Evolutionary conservation across 78 protist species (phyloP).

Genomic region (Isochrysis galbana): DNA sequence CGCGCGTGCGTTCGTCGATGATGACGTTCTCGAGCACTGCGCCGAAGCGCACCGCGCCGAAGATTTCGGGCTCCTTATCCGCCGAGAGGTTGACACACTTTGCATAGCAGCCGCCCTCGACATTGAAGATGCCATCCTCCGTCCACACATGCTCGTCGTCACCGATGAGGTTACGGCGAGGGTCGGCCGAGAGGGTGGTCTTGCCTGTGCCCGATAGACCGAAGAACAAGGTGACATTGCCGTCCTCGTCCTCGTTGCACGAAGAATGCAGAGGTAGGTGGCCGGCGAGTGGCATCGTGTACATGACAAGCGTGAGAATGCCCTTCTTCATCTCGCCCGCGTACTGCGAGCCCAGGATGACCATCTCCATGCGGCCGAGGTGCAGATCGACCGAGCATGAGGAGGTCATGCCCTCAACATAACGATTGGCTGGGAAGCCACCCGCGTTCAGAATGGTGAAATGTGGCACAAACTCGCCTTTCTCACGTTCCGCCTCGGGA

Average conservation of each 20-base stretch:
- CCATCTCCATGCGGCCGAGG: slow-evolving; percentile 74
- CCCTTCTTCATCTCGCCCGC: slow-evolving; percentile 98
- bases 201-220: slow-evolving; percentile 97
- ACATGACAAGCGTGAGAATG: slow-evolving; percentile 88
- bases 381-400: slow-evolving; percentile 72
- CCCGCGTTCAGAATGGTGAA: slow-evolving; percentile 63
- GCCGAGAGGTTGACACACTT: slow-evolving; percentile 82
- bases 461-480: slow-evolving; percentile 21
- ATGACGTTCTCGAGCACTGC: slow-evolving; percentile 90
- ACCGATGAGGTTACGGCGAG: slow-evolving; percentile 87
- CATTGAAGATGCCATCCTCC: slow-evolving; percentile 85
- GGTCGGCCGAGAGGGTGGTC: slow-evolving; percentile 95
- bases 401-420: slow-evolving; percentile 61
- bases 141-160: slow-evolving; percentile 98
- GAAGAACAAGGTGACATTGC: slow-evolving; percentile 81
- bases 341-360: slow-evolving; percentile 90
- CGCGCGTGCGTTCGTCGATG: slow-evolving; percentile 61
- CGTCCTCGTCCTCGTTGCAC: slow-evolving; percentile 74
- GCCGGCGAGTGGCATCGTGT: slow-evolving; percentile 84
- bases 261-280: slow-evolving; percentile 85
- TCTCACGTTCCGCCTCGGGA: slow-evolving; percentile 2
- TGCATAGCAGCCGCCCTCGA: slow-evolving; percentile 97
- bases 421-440: slow-evolving; percentile 81
- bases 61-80: slow-evolving; percentile 93
- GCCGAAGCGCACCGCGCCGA: slow-evolving; percentile 85